Evolutionary conservation across 768 basidiomycete species (phyloP).

Genomic region (Kwoniella dendrophila): DNA sequence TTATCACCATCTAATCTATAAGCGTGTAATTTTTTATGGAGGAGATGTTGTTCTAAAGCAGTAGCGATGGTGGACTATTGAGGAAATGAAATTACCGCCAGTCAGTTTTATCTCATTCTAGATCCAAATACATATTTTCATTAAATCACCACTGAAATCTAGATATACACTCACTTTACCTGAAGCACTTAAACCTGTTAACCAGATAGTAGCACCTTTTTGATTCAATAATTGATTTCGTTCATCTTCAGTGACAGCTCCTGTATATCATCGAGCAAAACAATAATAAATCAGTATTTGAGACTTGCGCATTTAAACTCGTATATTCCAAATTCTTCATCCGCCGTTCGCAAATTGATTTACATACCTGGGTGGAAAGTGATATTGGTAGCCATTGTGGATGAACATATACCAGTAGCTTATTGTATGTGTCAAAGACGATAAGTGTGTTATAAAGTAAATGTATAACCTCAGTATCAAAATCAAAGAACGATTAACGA

Average conservation of each 20-base stretch:
- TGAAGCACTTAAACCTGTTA: slow-evolving; percentile 92
- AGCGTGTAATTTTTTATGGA: slow-evolving; percentile 79
- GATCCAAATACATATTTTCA: no score
- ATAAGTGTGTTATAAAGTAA: no score
- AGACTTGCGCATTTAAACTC: neutral
- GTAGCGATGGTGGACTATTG: slow-evolving; percentile 93
- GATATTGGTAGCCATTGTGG: slow-evolving; percentile 58
- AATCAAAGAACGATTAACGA: neutral
- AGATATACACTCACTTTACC: slow-evolving; percentile 70
- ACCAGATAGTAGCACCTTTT: slow-evolving; percentile 89
- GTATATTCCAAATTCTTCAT: no score
- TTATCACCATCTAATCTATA: slow-evolving; percentile 93
- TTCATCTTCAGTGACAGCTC: slow-evolving; percentile 71
- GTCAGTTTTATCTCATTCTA: slow-evolving; percentile 19
- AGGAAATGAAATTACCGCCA: neutral
- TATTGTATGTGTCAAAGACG: no score
- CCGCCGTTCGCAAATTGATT: no score
- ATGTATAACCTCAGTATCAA: no score
- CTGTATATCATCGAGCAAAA: slow-evolving; percentile 56
- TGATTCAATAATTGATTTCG: slow-evolving; percentile 71
- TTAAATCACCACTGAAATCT: neutral
- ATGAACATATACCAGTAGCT: neutral
- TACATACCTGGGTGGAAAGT: slow-evolving; percentile 58
- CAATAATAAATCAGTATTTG: neutral
- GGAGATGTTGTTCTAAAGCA: slow-evolving; percentile 91